Percentiles rank a stretch among this genome's conserved stretches.
These are phyloP conservation scores for Colletotrichum cordylinicola DNA, from an alignment of 2,329 filamentous ascomycete genomes.

Conservation along the genomic window DNA sequence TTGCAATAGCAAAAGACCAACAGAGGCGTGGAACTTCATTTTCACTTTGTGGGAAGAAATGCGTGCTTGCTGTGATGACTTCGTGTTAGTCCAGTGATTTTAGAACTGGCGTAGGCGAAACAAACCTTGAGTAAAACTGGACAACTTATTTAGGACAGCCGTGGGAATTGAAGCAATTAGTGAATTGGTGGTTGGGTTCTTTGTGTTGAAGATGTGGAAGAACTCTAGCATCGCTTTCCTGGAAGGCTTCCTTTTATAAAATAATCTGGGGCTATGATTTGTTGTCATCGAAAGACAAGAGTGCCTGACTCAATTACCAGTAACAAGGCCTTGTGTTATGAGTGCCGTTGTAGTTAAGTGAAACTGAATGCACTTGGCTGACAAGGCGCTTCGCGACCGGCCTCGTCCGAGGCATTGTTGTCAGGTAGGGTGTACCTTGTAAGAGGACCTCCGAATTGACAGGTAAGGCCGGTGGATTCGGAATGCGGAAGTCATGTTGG, in stretches of 20 bases:
- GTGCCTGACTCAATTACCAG: background rate
- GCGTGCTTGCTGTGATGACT: background rate
- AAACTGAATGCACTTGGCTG: background rate
- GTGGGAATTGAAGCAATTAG: background rate
- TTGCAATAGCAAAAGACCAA: background rate
- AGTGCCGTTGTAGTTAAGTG: background rate
- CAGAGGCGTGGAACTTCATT: background rate
- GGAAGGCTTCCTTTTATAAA: background rate
- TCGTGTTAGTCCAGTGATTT: background rate
- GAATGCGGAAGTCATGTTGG: background rate
- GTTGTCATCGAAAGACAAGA: background rate
- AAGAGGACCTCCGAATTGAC: background rate
- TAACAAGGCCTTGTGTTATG: background rate
- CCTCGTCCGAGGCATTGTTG: background rate
- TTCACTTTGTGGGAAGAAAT: background rate
- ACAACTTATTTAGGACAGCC: background rate
- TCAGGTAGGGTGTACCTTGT: background rate
- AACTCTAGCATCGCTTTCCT: background rate
- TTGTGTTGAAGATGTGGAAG: background rate
- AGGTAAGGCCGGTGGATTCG: background rate
- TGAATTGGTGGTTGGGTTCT: background rate
- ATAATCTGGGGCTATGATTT: background rate
- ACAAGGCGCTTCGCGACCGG: background rate
- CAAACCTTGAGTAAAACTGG: background rate
- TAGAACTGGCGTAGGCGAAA: accelerated